A percentile compares a stretch with the other conserved stretches of the same genome.
Evolutionary conservation across 2,329 filamentous ascomycete species (phyloP).

Genomic region (Diaporthe batatas): DNA sequence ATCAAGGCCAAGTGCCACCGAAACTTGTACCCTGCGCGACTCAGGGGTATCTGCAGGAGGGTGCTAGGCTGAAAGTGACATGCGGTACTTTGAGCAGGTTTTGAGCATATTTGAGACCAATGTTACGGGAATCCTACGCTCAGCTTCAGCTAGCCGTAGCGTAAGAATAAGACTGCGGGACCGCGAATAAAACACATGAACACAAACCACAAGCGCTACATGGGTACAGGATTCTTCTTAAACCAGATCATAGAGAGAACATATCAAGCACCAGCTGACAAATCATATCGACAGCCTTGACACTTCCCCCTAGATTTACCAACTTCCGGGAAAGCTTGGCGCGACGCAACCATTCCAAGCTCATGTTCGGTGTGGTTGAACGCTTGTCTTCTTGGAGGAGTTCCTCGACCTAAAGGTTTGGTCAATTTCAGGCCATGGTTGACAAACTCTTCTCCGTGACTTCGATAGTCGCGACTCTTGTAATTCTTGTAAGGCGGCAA

Average conservation of each 20-base stretch:
- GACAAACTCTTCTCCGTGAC: neutral
- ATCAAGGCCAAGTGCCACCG: neutral
- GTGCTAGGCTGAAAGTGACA: neutral
- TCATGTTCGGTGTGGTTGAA: neutral
- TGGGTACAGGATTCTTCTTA: neutral
- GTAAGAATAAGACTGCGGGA: neutral
- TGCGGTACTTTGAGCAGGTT: constrained; percentile 27
- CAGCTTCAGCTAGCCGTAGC: neutral
- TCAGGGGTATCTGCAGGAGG: constrained; percentile 22
- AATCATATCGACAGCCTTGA: neutral
- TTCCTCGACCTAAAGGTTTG: neutral
- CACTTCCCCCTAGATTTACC: neutral
- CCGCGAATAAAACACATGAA: neutral
- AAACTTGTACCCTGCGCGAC: constrained; percentile 22
- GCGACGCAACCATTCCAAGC: neutral
- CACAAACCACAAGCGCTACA: neutral
- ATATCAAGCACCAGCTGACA: neutral
- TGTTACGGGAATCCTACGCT: constrained; percentile 17
- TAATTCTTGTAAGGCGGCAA: neutral
- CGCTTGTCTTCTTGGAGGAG: neutral
- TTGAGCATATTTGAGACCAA: constrained; percentile 24
- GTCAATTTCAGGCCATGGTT: neutral
- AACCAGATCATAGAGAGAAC: too few relatives aligned
- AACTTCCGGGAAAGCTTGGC: neutral
- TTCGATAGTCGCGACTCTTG: constrained; percentile 3